A percentile compares a stretch with the other conserved stretches of the same genome.
Evolutionary conservation across 495 filamentous ascomycete genomes (phyloP).

Genomic region (Annulohypoxylon maeteangense): DNA sequence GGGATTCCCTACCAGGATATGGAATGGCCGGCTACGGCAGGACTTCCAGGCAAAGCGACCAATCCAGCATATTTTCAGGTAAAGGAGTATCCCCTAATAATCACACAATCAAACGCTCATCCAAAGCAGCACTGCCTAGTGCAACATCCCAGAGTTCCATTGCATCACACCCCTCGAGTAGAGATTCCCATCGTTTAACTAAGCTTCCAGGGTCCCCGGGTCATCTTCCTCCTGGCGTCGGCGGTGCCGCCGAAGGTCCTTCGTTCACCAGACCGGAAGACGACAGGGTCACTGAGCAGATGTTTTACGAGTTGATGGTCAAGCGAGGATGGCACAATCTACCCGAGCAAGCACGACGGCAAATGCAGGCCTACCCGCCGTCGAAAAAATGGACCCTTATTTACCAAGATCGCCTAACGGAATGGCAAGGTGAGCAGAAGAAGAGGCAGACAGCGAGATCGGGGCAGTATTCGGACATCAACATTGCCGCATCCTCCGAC

Average conservation of each 20-base stretch:
- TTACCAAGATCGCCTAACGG: constrained; percentile 91
- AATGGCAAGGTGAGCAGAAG: constrained; percentile 94
- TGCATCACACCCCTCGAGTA: constrained; percentile 56
- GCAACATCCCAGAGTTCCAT: constrained; percentile 62
- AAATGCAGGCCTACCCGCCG: constrained; percentile 94
- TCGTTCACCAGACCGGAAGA: constrained; percentile 77
- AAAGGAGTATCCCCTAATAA: constrained; percentile 78
- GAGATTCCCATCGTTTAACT: constrained; percentile 63
- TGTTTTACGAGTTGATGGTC: constrained; percentile 93
- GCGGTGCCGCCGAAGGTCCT: constrained; percentile 63
- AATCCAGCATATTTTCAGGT: constrained; percentile 68
- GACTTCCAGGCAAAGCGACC: constrained; percentile 55
- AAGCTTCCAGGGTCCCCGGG: constrained; percentile 57
- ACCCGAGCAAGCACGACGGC: constrained; percentile 92
- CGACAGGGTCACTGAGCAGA: constrained; percentile 87
- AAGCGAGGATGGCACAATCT: constrained; percentile 97
- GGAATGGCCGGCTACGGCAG: constrained; percentile 46
- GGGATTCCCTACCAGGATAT: constrained; percentile 72
- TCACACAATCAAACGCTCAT: constrained; percentile 73
- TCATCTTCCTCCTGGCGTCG: constrained; percentile 50
- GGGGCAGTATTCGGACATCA: constrained; percentile 65
- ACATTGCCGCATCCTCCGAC: constrained; percentile 77
- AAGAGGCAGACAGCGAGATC: constrained; percentile 76
- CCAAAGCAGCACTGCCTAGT: constrained; percentile 61
- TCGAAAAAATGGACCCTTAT: constrained; percentile 98